phyloP scores from a whole-genome alignment of 495 filamentous ascomycete genomes.

The Xylaria curta region DNA sequence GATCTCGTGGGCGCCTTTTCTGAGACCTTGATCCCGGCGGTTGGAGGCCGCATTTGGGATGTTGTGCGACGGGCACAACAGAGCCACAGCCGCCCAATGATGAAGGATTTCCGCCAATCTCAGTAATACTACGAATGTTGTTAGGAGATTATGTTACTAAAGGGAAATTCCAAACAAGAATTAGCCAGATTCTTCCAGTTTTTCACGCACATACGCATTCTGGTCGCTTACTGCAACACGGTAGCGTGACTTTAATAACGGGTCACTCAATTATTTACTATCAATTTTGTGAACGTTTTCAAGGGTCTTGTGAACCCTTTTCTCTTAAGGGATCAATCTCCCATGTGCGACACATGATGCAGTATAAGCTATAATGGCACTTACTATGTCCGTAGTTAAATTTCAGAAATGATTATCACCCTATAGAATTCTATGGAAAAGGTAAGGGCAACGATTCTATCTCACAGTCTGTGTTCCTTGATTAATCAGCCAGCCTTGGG shows the following conservation, averaged over 20 bases:
- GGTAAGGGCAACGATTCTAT: background rate
- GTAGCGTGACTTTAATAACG: background rate
- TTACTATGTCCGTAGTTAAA: background rate
- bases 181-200: background rate
- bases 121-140: background rate
- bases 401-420: background rate
- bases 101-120: background rate
- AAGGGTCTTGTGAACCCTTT: background rate
- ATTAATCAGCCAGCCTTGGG: background rate
- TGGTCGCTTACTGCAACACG: background rate
- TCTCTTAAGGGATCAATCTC: slow-evolving; percentile 9
- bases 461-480: background rate
- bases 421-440: background rate
- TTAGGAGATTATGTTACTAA: background rate
- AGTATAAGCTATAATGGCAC: background rate
- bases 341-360: background rate
- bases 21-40: slow-evolving; percentile 40
- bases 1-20: slow-evolving; percentile 42
- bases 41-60: slow-evolving; percentile 40
- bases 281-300: background rate
- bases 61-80: slow-evolving; percentile 36
- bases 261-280: background rate
- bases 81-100: slow-evolving; percentile 24
- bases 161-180: background rate
- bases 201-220: background rate